Percentiles rank a stretch among this genome's conserved stretches.
Evolutionary conservation across 148 eudicot genomes (phyloP).

Genomic region (Pharnaceum exiguum): DNA sequence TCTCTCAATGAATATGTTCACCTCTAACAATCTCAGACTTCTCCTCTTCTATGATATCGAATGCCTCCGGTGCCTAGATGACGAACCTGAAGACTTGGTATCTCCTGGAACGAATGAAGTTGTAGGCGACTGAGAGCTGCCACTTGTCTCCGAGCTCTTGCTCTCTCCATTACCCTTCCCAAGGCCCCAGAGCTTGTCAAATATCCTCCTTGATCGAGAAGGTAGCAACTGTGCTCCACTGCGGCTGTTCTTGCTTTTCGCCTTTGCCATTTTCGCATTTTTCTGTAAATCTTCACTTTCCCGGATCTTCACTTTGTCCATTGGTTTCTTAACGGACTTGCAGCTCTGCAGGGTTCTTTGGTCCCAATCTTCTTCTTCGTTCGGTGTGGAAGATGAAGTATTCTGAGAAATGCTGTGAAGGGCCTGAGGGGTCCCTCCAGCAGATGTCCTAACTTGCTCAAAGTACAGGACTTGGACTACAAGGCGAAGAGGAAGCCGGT

Average conservation of each 20-base stretch:
- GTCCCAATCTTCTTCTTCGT: conserved; percentile 48
- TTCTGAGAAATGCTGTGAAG: conserved; percentile 24
- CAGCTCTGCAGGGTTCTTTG: conserved; percentile 28
- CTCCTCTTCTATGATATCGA: conserved; percentile 42
- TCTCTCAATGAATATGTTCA: conserved; percentile 4
- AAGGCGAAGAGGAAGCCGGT: conserved; percentile 69
- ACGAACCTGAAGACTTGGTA: conserved; percentile 48
- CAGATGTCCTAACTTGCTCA: conserved; percentile 64
- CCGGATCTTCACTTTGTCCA: conserved; percentile 44
- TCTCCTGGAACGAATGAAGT: conserved; percentile 55
- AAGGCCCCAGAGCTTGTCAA: conserved; percentile 68
- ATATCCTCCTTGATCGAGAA: conserved; percentile 77
- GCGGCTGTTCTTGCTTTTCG: conserved; percentile 36
- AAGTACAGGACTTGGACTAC: conserved; percentile 75
- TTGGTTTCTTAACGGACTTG: conserved; percentile 46
- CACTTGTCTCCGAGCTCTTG: conserved; percentile 79
- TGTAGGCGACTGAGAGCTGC: conserved; percentile 68
- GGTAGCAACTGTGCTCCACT: conserved; percentile 65
- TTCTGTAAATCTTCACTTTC: conserved; percentile 26
- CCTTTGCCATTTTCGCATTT: conserved; percentile 33
- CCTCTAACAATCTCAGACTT: not conserved
- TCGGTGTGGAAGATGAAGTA: conserved; percentile 29
- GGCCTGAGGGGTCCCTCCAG: conserved; percentile 30
- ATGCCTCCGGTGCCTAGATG: conserved; percentile 54
- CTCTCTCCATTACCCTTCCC: conserved; percentile 61